A percentile compares a stretch with the other conserved stretches of the same genome.
Conservation (phyloP, 352 stramenopile species). For the Phytophthora hybrid region DNA sequence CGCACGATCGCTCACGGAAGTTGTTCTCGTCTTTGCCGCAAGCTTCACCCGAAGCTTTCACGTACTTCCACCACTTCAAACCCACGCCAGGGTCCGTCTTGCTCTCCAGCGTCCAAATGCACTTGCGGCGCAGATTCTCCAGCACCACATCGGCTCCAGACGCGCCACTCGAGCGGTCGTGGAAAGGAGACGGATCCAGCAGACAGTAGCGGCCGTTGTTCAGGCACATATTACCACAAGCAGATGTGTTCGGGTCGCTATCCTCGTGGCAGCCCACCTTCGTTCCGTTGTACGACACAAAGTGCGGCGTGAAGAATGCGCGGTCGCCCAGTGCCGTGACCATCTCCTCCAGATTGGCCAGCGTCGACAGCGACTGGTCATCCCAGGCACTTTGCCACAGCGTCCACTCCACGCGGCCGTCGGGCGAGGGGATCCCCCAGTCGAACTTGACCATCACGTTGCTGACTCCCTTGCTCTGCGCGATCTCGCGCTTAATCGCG, state of each 20-base stretch:
- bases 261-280: constrained; percentile 91
- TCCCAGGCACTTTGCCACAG: constrained; percentile 97
- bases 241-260: constrained; percentile 62
- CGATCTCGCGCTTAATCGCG: constrained; percentile 91
- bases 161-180: constrained; percentile 92
- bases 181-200: constrained; percentile 94
- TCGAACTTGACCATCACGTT: constrained; percentile 96
- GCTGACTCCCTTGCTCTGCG: constrained; percentile 86
- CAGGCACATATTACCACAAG: constrained; percentile 97
- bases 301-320: constrained; percentile 96
- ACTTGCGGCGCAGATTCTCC: constrained; percentile 94
- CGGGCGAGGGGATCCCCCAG: constrained; percentile 94
- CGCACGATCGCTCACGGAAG: constrained; percentile 91
- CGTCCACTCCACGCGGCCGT: constrained; percentile 97
- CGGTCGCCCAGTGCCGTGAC: constrained; percentile 88
- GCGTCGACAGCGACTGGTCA: constrained; percentile 72
- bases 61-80: constrained; percentile 95
- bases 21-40: constrained; percentile 87
- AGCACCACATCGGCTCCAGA: constrained; percentile 95
- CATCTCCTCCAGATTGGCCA: constrained; percentile 88
- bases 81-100: constrained; percentile 87
- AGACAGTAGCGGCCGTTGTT: constrained; percentile 98
- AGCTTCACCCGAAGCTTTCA: constrained; percentile 90
- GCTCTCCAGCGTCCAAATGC: constrained; percentile 94
- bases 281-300: constrained; percentile 97